phyloP scores from a whole-genome alignment of 257 asterid species.

The Ballota nigra region DNA sequence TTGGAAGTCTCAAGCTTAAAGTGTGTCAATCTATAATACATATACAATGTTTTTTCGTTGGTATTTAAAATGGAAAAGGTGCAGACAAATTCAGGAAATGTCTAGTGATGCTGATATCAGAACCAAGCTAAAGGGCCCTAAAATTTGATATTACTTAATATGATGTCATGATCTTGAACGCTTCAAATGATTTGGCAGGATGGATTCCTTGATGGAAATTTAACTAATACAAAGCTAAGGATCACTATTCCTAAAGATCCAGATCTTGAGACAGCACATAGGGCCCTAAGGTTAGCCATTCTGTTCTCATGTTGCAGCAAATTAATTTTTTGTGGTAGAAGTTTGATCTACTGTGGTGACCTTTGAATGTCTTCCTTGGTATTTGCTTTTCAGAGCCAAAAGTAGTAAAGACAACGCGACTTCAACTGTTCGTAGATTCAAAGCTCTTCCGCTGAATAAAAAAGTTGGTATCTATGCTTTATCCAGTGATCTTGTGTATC shows the following conservation, averaged over 20 bases:
- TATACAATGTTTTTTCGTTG: neutral
- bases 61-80: neutral
- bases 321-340: neutral
- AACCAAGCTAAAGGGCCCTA: neutral
- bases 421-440: conserved; percentile 61
- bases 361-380: conserved; percentile 13
- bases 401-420: conserved; percentile 41
- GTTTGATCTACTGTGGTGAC: neutral
- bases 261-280: conserved; percentile 72
- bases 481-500: neutral
- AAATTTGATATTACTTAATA: neutral
- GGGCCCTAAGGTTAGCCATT: conserved; percentile 55
- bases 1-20: neutral
- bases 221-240: conserved; percentile 42
- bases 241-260: conserved; percentile 83
- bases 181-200: conserved; percentile 47
- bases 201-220: conserved; percentile 41
- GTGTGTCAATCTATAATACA: neutral
- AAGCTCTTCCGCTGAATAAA: conserved; percentile 87
- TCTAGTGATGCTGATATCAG: neutral
- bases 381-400: conserved; percentile 54
- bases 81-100: neutral
- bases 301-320: conserved; percentile 1
- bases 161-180: neutral
- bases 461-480: conserved; percentile 49